Evolutionary conservation across 169 alveolate genomes (phyloP).

Genomic region (Plasmodium malariae): DNA sequence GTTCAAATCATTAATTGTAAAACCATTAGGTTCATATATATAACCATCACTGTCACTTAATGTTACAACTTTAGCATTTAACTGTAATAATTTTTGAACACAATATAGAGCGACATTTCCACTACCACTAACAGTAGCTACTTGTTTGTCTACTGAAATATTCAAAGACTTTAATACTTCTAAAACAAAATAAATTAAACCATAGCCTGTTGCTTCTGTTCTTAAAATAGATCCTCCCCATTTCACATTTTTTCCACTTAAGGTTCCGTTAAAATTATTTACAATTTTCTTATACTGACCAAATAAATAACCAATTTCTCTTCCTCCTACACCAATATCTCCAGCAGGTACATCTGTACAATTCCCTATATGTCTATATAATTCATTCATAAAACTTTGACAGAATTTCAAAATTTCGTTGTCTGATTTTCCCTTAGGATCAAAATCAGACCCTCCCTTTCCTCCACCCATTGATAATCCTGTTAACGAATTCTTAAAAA

Average conservation of each 20-base stretch:
- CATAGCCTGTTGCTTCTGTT: slow-evolving; percentile 93
- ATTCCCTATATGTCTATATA: slow-evolving; percentile 88
- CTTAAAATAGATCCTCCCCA: slow-evolving; percentile 91
- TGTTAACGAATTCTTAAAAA: slow-evolving; percentile 90
- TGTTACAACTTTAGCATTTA: slow-evolving; percentile 88
- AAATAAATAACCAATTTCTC: slow-evolving; percentile 90
- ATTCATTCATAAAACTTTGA: slow-evolving; percentile 87
- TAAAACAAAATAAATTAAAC: slow-evolving; percentile 88
- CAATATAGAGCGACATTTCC: slow-evolving; percentile 91
- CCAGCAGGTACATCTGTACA: slow-evolving; percentile 92
- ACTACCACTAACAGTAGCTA: slow-evolving; percentile 88
- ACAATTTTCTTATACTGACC: slow-evolving; percentile 89
- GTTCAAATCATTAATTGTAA: slow-evolving; percentile 80
- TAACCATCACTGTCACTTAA: slow-evolving; percentile 87
- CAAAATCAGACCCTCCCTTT: slow-evolving; percentile 92
- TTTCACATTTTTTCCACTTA: slow-evolving; percentile 88
- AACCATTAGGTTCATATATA: slow-evolving; percentile 84
- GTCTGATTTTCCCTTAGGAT: slow-evolving; percentile 90
- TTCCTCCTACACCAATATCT: slow-evolving; percentile 91
- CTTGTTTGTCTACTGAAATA: slow-evolving; percentile 80
- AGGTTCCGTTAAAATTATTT: slow-evolving; percentile 84
- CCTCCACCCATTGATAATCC: slow-evolving; percentile 90
- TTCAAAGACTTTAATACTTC: slow-evolving; percentile 78
- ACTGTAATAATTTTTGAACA: slow-evolving; percentile 85
- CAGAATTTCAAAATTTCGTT: slow-evolving; percentile 88